Evolutionary conservation across 2,329 filamentous ascomycete genomes (phyloP).

Genomic region (Ascochyta viciae-villosae): DNA sequence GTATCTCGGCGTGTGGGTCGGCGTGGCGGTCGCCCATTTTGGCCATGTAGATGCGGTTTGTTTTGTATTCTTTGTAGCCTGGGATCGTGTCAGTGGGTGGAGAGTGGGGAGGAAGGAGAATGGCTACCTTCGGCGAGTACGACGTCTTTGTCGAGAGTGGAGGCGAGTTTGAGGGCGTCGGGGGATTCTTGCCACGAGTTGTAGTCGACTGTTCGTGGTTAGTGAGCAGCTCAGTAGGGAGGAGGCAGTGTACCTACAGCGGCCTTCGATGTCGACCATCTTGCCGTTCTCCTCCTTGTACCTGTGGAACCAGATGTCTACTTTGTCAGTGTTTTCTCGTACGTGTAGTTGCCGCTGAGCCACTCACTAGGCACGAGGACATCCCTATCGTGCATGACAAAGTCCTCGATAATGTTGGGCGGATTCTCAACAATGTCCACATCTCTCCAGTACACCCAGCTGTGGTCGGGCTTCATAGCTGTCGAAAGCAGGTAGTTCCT

Average conservation of each 20-base stretch:
- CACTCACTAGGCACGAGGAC: slow-evolving; percentile 89
- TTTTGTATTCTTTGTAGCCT: slow-evolving; percentile 94
- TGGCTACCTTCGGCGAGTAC: slow-evolving; percentile 82
- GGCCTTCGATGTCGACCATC: slow-evolving; percentile 82
- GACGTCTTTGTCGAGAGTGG: slow-evolving; percentile 76
- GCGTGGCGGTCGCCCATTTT: slow-evolving; percentile 90
- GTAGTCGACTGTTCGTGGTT: slow-evolving; percentile 77
- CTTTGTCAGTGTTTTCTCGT: slow-evolving; percentile 17
- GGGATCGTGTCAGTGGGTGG: slow-evolving; percentile 5
- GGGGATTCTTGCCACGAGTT: slow-evolving; percentile 98
- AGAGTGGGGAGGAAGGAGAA: background rate
- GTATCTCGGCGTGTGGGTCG: slow-evolving; percentile 90
- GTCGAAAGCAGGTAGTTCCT: slow-evolving; percentile 89
- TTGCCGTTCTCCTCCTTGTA: slow-evolving; percentile 73
- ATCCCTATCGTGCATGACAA: slow-evolving; percentile 91
- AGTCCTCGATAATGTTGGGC: slow-evolving; percentile 87
- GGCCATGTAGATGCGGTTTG: slow-evolving; percentile 88
- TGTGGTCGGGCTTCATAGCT: slow-evolving; percentile 89
- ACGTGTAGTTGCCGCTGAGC: slow-evolving; percentile 18
- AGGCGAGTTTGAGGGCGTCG: slow-evolving; percentile 77
- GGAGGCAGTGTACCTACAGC: slow-evolving; percentile 67
- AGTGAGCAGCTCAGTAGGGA: background rate
- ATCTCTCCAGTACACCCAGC: slow-evolving; percentile 99
- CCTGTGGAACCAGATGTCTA: slow-evolving; percentile 97
- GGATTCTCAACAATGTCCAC: slow-evolving; percentile 95